Conservation (phyloP, 2,329 filamentous ascomycete genomes). For the Acephala macrosclerotiorum region DNA sequence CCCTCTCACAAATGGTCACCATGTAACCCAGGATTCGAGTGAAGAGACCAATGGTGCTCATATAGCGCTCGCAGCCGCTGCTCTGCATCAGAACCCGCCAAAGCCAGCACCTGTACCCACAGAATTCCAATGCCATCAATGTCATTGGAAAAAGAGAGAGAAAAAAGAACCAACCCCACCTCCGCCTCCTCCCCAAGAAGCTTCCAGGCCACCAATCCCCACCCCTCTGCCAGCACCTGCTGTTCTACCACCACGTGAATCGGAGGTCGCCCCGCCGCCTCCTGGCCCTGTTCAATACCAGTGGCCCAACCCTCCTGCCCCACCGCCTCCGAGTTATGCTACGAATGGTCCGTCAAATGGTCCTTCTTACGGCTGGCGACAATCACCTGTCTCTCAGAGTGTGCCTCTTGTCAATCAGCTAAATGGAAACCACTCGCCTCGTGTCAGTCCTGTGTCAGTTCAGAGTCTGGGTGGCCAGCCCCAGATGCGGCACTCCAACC, state of each 20-base stretch:
- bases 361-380: slow-evolving; percentile 57
- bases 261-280: slow-evolving; percentile 11
- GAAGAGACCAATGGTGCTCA: slow-evolving; percentile 33
- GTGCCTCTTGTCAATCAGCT: slow-evolving; percentile 54
- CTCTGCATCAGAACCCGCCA: slow-evolving; percentile 34
- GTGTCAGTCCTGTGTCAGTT: slow-evolving; percentile 39
- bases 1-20: slow-evolving; percentile 27
- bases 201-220: slow-evolving; percentile 33
- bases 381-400: slow-evolving; percentile 54
- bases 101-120: slow-evolving; percentile 42
- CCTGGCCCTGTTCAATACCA: slow-evolving; percentile 25
- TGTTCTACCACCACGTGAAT: slow-evolving; percentile 20
- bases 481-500: slow-evolving; percentile 35
- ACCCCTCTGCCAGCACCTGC: slow-evolving; percentile 35
- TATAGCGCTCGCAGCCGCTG: slow-evolving; percentile 44
- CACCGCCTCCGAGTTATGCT: slow-evolving; percentile 25
- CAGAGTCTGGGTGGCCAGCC: slow-evolving; percentile 33
- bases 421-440: slow-evolving; percentile 51
- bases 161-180: slow-evolving; percentile 36
- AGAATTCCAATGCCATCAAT: slow-evolving; percentile 79
- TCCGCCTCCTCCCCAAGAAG: slow-evolving; percentile 28
- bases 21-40: slow-evolving; percentile 11
- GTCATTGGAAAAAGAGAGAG: slow-evolving; percentile 59
- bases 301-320: slow-evolving; percentile 24
- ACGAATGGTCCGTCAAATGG: slow-evolving; percentile 47